phyloP scores from a whole-genome alignment of 805 yeast genomes.

The Pichia membranifaciens region DNA sequence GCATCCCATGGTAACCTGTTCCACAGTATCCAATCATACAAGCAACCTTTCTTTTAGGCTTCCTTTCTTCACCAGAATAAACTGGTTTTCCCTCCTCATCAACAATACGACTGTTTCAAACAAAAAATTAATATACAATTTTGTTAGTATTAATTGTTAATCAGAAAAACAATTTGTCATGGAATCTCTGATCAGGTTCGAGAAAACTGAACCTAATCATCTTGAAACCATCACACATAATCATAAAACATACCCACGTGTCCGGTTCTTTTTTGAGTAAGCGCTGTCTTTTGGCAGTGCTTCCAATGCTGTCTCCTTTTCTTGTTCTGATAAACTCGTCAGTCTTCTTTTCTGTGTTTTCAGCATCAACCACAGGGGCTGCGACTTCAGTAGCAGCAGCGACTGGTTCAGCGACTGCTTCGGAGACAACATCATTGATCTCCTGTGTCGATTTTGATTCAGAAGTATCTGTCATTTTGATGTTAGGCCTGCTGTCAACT shows the following conservation, averaged over 20 bases:
- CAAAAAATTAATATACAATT: background rate
- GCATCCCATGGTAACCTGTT: conserved; percentile 96
- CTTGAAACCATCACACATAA: background rate
- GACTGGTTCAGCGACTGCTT: background rate
- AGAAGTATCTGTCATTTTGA: background rate
- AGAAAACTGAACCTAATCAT: background rate
- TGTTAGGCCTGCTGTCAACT: background rate
- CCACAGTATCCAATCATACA: conserved; percentile 92
- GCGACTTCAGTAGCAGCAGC: background rate
- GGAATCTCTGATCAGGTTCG: too few relatives aligned
- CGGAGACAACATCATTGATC: background rate
- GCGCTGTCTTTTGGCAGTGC: conserved; percentile 27
- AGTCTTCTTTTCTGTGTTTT: background rate
- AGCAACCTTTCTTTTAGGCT: conserved; percentile 87
- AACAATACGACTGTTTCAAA: conserved; percentile 34
- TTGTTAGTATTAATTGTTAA: conserved; percentile 15
- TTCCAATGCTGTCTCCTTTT: conserved; percentile 24
- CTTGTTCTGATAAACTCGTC: conserved; percentile 14
- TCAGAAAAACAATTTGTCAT: too few relatives aligned
- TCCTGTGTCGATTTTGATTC: background rate
- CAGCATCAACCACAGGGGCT: background rate
- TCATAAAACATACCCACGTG: conserved; percentile 52
- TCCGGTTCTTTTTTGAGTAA: conserved; percentile 30
- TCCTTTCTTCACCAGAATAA: conserved; percentile 47
- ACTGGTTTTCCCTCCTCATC: conserved; percentile 62